Conservation (phyloP, 768 basidiomycete species). For the Coprinopsis cinerea region DNA sequence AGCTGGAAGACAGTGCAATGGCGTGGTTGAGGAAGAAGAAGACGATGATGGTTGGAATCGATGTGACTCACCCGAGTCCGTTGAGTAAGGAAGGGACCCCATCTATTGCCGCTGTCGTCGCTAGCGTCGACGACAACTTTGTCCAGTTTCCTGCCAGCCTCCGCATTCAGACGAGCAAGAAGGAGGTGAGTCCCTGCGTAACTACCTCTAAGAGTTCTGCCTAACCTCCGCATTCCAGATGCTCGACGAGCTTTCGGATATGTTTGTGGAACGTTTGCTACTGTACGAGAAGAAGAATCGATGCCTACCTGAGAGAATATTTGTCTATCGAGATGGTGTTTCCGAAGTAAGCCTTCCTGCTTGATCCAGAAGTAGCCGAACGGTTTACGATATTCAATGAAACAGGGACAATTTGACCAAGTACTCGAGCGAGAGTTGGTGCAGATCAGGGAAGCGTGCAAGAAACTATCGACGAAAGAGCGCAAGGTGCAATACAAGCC, state of each 20-base stretch:
- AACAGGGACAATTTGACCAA: slow-evolving; percentile 65
- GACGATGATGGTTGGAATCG: slow-evolving; percentile 84
- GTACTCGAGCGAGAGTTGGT: slow-evolving; percentile 59
- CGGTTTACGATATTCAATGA: background rate
- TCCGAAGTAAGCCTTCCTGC: slow-evolving; percentile 50
- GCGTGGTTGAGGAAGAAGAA: slow-evolving; percentile 57
- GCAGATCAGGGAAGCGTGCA: slow-evolving; percentile 55
- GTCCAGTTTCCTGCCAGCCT: slow-evolving; percentile 77
- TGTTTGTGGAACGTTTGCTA: slow-evolving; percentile 67
- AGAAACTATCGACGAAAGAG: slow-evolving; percentile 37
- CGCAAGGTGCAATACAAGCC: slow-evolving; percentile 49
- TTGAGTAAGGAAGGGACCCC: slow-evolving; percentile 65
- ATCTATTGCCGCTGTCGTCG: slow-evolving; percentile 80
- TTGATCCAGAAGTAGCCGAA: background rate
- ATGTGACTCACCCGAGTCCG: slow-evolving; percentile 77
- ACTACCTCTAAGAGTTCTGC: no score
- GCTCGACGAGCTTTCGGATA: slow-evolving; percentile 55
- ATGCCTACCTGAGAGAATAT: slow-evolving; percentile 57
- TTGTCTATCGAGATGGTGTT: slow-evolving; percentile 78
- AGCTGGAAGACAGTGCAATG: slow-evolving; percentile 53
- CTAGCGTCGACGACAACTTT: slow-evolving; percentile 61
- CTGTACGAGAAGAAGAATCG: slow-evolving; percentile 51
- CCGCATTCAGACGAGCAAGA: slow-evolving; percentile 53
- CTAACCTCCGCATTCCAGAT: no score
- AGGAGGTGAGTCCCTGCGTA: slow-evolving; percentile 28